Conservation (phyloP, 768 basidiomycete genomes). For the Crucibulum laeve region DNA sequence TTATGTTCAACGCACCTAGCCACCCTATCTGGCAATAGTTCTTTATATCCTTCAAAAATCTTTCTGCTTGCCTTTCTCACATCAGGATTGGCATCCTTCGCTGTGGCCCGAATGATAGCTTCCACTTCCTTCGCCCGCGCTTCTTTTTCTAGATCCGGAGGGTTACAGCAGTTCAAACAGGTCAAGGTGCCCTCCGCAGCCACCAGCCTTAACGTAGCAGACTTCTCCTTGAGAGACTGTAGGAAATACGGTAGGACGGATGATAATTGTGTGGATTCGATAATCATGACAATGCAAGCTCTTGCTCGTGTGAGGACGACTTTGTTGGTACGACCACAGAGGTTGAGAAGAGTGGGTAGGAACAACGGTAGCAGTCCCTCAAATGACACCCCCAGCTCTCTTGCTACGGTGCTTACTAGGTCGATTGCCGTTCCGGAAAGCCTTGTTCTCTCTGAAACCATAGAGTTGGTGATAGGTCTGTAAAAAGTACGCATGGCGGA, state of each 20-base stretch:
- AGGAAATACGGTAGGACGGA: conserved; percentile 57
- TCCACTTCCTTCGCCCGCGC: conserved; percentile 63
- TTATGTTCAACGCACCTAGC: conserved; percentile 41
- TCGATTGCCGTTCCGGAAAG: conserved; percentile 67
- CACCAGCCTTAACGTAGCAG: conserved; percentile 53
- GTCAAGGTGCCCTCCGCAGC: conserved; percentile 63
- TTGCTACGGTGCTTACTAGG: conserved; percentile 49
- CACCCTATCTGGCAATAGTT: conserved; percentile 63
- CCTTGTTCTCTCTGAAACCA: conserved; percentile 71
- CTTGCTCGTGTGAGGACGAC: conserved; percentile 67
- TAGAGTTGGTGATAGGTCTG: conserved; percentile 50
- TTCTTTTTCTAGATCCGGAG: conserved; percentile 75
- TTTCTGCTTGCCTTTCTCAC: conserved; percentile 65
- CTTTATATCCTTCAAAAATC: conserved; percentile 73
- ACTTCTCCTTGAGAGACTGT: conserved; percentile 65
- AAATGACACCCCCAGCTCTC: conserved; percentile 55
- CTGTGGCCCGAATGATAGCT: conserved; percentile 58
- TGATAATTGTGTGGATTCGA: conserved; percentile 66
- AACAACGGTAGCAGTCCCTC: conserved; percentile 65
- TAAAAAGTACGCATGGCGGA: conserved; percentile 45
- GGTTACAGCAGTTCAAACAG: conserved; percentile 73
- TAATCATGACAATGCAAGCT: conserved; percentile 51
- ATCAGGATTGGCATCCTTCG: conserved; percentile 72
- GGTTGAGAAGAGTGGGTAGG: conserved; percentile 59
- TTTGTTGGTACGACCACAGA: conserved; percentile 77